A percentile compares a stretch with the other conserved stretches of the same genome.
phyloP scores from a whole-genome alignment of 2,329 filamentous ascomycete species.

The Xylaria sp. region DNA sequence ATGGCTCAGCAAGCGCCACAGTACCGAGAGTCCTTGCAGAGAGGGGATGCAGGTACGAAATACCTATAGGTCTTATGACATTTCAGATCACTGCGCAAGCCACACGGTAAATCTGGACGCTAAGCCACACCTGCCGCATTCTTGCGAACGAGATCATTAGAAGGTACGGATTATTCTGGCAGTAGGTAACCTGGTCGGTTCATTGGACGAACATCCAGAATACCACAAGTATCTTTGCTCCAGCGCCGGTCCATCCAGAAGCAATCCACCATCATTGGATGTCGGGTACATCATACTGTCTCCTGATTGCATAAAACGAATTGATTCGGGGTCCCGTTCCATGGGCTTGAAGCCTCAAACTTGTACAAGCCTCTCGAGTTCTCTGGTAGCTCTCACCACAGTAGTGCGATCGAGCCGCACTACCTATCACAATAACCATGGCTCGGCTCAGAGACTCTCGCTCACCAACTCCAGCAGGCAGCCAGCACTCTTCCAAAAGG shows the following conservation, averaged over 20 bases:
- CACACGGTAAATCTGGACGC: not conserved
- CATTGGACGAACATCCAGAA: not conserved
- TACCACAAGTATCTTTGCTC: not conserved
- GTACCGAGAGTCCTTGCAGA: too few relatives aligned
- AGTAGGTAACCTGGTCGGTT: not conserved
- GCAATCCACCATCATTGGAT: constrained; percentile 3
- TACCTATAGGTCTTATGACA: too few relatives aligned
- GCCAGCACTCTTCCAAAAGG: constrained; percentile 68
- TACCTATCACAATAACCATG: constrained; percentile 38
- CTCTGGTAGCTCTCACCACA: constrained; percentile 35
- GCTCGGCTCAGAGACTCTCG: constrained; percentile 63
- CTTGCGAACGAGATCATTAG: not conserved
- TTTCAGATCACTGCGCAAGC: not conserved
- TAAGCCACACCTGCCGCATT: not conserved
- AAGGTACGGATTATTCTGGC: not conserved
- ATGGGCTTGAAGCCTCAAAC: constrained; percentile 22
- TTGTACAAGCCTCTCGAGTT: constrained; percentile 26
- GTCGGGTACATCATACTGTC: constrained; percentile 2
- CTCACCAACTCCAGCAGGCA: constrained; percentile 94
- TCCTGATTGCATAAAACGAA: constrained; percentile 4
- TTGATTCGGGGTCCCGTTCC: constrained; percentile 12
- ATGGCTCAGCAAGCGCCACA: not conserved
- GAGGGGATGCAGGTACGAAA: too few relatives aligned
- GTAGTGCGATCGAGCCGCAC: constrained; percentile 35
- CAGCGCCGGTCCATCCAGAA: not conserved